Evolutionary conservation across 2,329 filamentous ascomycete genomes (phyloP).

Genomic region (Claviceps purpurea): DNA sequence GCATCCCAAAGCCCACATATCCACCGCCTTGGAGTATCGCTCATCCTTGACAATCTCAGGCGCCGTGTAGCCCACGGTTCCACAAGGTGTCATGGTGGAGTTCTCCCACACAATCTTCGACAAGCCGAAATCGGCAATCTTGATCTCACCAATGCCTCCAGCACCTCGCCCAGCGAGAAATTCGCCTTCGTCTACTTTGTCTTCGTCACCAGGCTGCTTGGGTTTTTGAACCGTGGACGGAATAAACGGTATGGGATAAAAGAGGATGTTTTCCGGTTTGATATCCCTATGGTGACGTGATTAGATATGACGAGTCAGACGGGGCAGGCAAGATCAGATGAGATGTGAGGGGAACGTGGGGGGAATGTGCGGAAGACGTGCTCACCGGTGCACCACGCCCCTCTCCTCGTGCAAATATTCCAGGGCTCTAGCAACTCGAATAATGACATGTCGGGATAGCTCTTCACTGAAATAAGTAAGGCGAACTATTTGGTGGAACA

Average conservation of each 20-base stretch:
- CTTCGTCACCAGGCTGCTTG: conserved; percentile 77
- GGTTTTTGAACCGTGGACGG: conserved; percentile 72
- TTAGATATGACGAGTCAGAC: not conserved
- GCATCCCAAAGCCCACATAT: conserved; percentile 98
- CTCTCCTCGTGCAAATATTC: conserved; percentile 90
- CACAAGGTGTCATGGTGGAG: conserved; percentile 98
- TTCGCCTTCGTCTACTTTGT: conserved; percentile 94
- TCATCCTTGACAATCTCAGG: conserved; percentile 99
- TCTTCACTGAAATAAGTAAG: conserved; percentile 98
- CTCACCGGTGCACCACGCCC: conserved; percentile 89
- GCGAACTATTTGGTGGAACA: conserved; percentile 97
- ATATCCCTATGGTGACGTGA: conserved; percentile 55
- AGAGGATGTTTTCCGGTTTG: conserved; percentile 94
- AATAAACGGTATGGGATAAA: conserved; percentile 72
- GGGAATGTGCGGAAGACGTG: not conserved
- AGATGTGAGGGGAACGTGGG: not conserved
- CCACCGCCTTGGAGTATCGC: conserved; percentile 94
- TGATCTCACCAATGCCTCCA: conserved; percentile 87
- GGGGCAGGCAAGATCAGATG: not conserved
- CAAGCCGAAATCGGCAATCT: conserved; percentile 94
- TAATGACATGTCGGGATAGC: conserved; percentile 84
- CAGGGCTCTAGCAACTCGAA: conserved; percentile 86
- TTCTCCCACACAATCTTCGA: conserved; percentile 98
- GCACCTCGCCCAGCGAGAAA: conserved; percentile 70
- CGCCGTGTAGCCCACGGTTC: conserved; percentile 93